Percentiles rank a stretch among this genome's conserved stretches.
Evolutionary conservation across 2,329 filamentous ascomycete species (phyloP).

Genomic region (Venturia nashicola): DNA sequence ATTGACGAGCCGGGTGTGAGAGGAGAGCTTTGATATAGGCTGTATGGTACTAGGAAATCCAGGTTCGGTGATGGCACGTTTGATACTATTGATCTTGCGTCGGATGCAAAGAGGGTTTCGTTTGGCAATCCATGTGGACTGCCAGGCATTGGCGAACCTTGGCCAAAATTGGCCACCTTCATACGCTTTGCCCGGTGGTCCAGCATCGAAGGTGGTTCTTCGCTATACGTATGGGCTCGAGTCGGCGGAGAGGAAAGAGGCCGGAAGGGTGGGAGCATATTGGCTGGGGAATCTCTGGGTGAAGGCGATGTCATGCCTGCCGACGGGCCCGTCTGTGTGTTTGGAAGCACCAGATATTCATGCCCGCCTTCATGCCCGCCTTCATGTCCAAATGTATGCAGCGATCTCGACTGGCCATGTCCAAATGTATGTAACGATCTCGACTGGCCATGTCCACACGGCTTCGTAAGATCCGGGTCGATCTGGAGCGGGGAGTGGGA

Average conservation of each 20-base stretch:
- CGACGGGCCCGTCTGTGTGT: background rate
- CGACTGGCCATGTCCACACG: slow-evolving; percentile 1
- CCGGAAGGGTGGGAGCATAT: slow-evolving; percentile 6
- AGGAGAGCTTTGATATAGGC: slow-evolving; percentile 30
- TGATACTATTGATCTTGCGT: slow-evolving; percentile 10
- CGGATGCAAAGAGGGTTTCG: background rate
- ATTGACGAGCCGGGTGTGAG: slow-evolving; percentile 32
- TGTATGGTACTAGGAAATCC: slow-evolving; percentile 20
- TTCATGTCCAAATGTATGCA: background rate
- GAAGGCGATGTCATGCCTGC: background rate
- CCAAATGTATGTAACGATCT: background rate
- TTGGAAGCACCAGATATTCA: background rate
- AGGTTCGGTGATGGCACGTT: slow-evolving; percentile 25
- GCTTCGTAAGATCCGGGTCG: slow-evolving; percentile 18
- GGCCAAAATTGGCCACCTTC: slow-evolving; percentile 18
- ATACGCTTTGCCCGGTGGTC: slow-evolving; percentile 25
- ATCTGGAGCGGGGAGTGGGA: slow-evolving; percentile 14
- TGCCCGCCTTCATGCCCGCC: background rate
- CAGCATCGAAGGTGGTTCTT: slow-evolving; percentile 8
- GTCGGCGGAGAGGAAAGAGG: background rate
- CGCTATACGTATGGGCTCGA: slow-evolving; percentile 1
- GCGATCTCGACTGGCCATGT: slow-evolving; percentile 6
- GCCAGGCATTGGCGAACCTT: background rate
- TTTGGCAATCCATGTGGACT: background rate
- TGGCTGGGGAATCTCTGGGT: slow-evolving; percentile 7